Percentiles rank a stretch among this genome's conserved stretches.
phyloP scores from a whole-genome alignment of 225 moss, liverwort and hornwort species.

The Polytrichum commune region DNA sequence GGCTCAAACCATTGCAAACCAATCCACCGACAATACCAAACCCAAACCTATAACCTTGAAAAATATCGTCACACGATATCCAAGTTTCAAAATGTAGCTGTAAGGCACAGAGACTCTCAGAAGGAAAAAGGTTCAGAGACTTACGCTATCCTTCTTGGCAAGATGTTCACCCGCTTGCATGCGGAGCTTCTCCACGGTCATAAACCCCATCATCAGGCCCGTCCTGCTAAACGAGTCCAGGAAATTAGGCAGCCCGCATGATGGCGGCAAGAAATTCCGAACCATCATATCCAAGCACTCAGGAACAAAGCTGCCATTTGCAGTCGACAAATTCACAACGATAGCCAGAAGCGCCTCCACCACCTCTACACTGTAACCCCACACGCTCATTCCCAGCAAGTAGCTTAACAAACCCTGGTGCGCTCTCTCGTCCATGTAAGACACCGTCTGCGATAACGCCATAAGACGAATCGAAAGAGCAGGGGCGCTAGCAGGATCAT shows the following conservation, averaged over 20 bases:
- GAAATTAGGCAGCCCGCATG: slow-evolving; percentile 79
- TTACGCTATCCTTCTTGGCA: slow-evolving; percentile 62
- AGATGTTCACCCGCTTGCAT: slow-evolving; percentile 51
- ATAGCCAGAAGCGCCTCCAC: slow-evolving; percentile 73
- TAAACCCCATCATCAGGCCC: slow-evolving; percentile 60
- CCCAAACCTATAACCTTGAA: neutral
- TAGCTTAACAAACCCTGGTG: slow-evolving; percentile 73
- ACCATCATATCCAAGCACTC: slow-evolving; percentile 95
- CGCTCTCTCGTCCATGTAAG: slow-evolving; percentile 59
- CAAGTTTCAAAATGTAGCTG: no score
- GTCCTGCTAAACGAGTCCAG: slow-evolving; percentile 69
- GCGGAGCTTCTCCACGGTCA: slow-evolving; percentile 63
- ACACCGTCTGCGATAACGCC: slow-evolving; percentile 74
- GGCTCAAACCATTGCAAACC: no score
- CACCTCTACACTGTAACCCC: slow-evolving; percentile 68
- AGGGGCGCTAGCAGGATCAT: slow-evolving; percentile 35
- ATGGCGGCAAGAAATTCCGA: slow-evolving; percentile 94
- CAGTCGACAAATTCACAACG: slow-evolving; percentile 89
- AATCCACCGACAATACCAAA: no score
- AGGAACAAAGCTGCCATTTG: slow-evolving; percentile 73
- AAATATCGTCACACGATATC: neutral
- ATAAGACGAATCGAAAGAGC: slow-evolving; percentile 55
- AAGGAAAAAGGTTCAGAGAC: neutral
- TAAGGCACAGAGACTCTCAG: no score
- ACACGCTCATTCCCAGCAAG: slow-evolving; percentile 87